phyloP scores from a whole-genome alignment of 2,329 filamentous ascomycete genomes.

The Aquanectria penicillioides region DNA sequence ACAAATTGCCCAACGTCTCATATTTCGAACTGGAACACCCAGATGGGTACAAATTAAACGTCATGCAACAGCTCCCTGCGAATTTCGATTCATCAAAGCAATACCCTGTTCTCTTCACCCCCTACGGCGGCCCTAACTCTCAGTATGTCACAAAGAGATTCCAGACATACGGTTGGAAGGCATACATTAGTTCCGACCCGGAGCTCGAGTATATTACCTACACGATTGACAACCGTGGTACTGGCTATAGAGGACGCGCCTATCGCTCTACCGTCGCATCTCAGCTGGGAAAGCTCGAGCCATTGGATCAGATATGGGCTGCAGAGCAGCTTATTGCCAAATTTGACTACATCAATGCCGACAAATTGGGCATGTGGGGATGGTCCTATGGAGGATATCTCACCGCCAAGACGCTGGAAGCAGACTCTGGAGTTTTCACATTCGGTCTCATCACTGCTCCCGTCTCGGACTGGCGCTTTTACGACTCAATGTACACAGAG shows the following conservation, averaged over 20 bases:
- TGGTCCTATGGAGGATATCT: slow-evolving; percentile 77
- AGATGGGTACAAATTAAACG: slow-evolving; percentile 69
- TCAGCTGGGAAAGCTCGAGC: slow-evolving; percentile 71
- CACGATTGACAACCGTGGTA: slow-evolving; percentile 75
- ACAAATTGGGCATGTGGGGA: slow-evolving; percentile 73
- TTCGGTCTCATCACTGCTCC: slow-evolving; percentile 72
- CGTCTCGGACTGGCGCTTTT: slow-evolving; percentile 76
- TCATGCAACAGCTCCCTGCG: slow-evolving; percentile 72
- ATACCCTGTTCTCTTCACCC: slow-evolving; percentile 74
- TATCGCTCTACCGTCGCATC: slow-evolving; percentile 68
- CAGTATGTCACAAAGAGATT: slow-evolving; percentile 70
- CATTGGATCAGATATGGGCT: slow-evolving; percentile 74
- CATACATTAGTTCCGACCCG: slow-evolving; percentile 73
- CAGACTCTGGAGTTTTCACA: slow-evolving; percentile 68
- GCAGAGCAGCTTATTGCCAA: slow-evolving; percentile 63
- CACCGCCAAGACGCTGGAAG: slow-evolving; percentile 72
- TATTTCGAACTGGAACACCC: slow-evolving; percentile 72
- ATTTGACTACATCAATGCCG: slow-evolving; percentile 64
- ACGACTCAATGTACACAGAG: slow-evolving; percentile 78
- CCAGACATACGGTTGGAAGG: slow-evolving; percentile 64
- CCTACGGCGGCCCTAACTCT: slow-evolving; percentile 74
- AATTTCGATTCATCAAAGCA: slow-evolving; percentile 71
- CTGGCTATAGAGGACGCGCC: slow-evolving; percentile 69
- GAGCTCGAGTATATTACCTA: slow-evolving; percentile 75
- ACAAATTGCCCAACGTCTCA: slow-evolving; percentile 71